These are phyloP conservation scores for Aspergillus leporis DNA, from an alignment of 495 filamentous ascomycete species.

Conservation along the genomic window DNA sequence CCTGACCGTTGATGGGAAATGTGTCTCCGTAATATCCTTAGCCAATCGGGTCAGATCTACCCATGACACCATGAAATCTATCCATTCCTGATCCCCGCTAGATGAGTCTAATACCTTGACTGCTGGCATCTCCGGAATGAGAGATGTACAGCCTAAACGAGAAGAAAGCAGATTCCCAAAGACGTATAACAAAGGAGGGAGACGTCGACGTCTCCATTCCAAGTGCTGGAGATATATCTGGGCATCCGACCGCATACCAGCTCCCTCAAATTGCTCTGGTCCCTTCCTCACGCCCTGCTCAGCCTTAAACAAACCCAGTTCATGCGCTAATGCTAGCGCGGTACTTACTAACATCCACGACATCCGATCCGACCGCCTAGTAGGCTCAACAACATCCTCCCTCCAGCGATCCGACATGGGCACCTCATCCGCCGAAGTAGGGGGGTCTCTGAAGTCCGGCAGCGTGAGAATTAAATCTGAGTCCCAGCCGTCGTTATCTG, in stretches of 20 bases:
- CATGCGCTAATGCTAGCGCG: slow-evolving; percentile 40
- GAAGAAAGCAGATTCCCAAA: slow-evolving; percentile 38
- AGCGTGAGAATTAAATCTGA: slow-evolving; percentile 26
- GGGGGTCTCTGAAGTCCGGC: slow-evolving; percentile 24
- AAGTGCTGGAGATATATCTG: slow-evolving; percentile 25
- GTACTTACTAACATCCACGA: slow-evolving; percentile 44
- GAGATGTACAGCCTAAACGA: slow-evolving; percentile 37
- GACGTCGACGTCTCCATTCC: slow-evolving; percentile 27
- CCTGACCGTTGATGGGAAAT: slow-evolving; percentile 21
- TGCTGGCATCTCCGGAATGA: slow-evolving; percentile 27
- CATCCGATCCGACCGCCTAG: slow-evolving; percentile 42
- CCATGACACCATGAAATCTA: slow-evolving; percentile 26
- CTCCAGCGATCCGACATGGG: slow-evolving; percentile 27
- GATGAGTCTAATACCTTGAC: slow-evolving; percentile 9
- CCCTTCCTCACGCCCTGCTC: slow-evolving; percentile 6
- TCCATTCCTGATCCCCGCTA: slow-evolving; percentile 19
- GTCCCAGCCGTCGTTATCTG: slow-evolving; percentile 36
- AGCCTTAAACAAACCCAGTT: slow-evolving; percentile 36
- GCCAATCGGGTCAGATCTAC: slow-evolving; percentile 36
- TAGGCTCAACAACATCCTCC: slow-evolving; percentile 39
- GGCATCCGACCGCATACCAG: slow-evolving; percentile 9
- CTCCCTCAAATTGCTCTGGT: slow-evolving; percentile 6
- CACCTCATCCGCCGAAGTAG: slow-evolving; percentile 14
- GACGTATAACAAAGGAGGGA: slow-evolving; percentile 36
- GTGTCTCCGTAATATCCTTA: slow-evolving; percentile 28